Conservation (phyloP, 2,329 filamentous ascomycete species). For the Didymella glomerata region DNA sequence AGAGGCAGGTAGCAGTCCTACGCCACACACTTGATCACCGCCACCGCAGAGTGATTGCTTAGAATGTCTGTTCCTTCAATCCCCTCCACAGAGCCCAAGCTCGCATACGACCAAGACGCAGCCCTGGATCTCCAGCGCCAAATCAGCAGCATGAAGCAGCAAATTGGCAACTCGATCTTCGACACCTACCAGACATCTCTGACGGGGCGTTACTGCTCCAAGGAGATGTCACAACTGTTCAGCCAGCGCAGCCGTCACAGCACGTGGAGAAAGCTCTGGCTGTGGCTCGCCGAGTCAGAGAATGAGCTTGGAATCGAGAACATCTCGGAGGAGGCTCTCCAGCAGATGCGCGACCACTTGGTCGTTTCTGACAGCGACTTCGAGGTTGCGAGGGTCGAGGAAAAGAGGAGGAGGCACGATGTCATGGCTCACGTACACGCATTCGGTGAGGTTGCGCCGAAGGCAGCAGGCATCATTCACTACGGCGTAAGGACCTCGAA, state of each 20-base stretch:
- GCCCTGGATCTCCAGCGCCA: conserved; percentile 36
- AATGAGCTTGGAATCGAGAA: conserved; percentile 76
- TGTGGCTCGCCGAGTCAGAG: conserved; percentile 82
- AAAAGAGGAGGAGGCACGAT: conserved; percentile 69
- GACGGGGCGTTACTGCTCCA: conserved; percentile 70
- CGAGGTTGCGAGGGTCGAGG: conserved; percentile 57
- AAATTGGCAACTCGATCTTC: conserved; percentile 33
- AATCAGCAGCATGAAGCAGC: conserved; percentile 33
- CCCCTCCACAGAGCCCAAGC: conserved; percentile 18
- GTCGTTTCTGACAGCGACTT: conserved; percentile 60
- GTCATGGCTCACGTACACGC: conserved; percentile 75
- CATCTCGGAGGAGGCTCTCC: conserved; percentile 71
- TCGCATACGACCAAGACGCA: conserved; percentile 30
- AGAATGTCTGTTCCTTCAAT: conserved; percentile 21
- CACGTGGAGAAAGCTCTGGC: conserved; percentile 87
- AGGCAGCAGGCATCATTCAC: conserved; percentile 85
- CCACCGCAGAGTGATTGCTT: conserved; percentile 7
- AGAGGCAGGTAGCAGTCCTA: conserved; percentile 4
- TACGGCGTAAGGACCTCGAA: conserved; percentile 64
- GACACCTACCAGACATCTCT: conserved; percentile 42
- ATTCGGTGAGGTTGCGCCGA: conserved; percentile 76
- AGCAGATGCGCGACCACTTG: conserved; percentile 57
- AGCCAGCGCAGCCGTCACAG: conserved; percentile 76
- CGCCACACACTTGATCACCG: conserved; percentile 3
- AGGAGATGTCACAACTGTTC: conserved; percentile 71